A percentile compares a stretch with the other conserved stretches of the same genome.
Conservation (phyloP, 2,329 filamentous ascomycete species). For the Monosporascus sp. region DNA sequence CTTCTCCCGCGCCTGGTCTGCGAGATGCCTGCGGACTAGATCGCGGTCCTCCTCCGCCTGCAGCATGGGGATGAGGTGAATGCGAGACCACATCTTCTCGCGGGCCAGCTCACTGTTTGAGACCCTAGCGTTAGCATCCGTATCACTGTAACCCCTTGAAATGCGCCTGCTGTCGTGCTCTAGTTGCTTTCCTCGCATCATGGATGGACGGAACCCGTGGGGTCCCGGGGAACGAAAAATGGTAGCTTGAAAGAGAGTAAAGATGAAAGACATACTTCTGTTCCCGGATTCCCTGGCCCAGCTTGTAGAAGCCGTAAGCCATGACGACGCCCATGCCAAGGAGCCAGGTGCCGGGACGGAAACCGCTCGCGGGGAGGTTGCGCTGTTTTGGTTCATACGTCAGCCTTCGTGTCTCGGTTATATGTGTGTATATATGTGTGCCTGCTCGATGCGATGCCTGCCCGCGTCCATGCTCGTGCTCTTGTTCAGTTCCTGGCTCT, state of each 20-base stretch:
- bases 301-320: slow-evolving; percentile 85
- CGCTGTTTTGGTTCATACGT: slow-evolving; percentile 48
- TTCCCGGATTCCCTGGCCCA: slow-evolving; percentile 78
- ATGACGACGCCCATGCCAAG: slow-evolving; percentile 72
- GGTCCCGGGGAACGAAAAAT: too few relatives aligned
- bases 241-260: background rate
- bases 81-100: slow-evolving; percentile 97
- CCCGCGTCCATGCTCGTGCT: background rate
- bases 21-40: slow-evolving; percentile 78
- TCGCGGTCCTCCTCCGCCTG: slow-evolving; percentile 97
- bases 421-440: background rate
- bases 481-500: background rate
- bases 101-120: slow-evolving; percentile 74
- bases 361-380: slow-evolving; percentile 87
- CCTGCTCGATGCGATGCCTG: background rate
- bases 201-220: too few relatives aligned
- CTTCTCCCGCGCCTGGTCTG: slow-evolving; percentile 86
- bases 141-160: too few relatives aligned
- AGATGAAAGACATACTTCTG: slow-evolving; percentile 64
- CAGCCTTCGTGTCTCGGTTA: slow-evolving; percentile 1
- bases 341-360: slow-evolving; percentile 77
- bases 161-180: too few relatives aligned
- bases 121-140: too few relatives aligned
- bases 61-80: slow-evolving; percentile 87
- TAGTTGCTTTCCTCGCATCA: too few relatives aligned